These are phyloP conservation scores for Arthrobotrys musiformis DNA, from an alignment of 2,329 filamentous ascomycete genomes.

Conservation along the genomic window DNA sequence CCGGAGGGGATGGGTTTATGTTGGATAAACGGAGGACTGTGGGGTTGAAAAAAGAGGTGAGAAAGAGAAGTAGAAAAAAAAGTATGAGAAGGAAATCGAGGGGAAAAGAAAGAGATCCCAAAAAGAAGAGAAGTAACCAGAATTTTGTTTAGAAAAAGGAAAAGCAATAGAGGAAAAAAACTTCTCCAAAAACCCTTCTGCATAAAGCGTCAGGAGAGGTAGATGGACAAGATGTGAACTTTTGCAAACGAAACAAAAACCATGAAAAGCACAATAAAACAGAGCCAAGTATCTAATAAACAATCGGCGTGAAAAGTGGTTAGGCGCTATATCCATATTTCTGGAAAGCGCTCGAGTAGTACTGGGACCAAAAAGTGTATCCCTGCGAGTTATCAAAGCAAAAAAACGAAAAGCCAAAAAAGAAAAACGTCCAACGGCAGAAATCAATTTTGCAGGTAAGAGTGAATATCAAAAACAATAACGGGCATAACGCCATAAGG, in stretches of 20 bases:
- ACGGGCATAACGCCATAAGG: slow-evolving; percentile 52
- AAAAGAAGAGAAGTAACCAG: not conserved
- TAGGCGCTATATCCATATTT: slow-evolving; percentile 25
- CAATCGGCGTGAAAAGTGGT: slow-evolving; percentile 8
- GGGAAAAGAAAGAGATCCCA: not conserved
- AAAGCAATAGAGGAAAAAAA: slow-evolving; percentile 2
- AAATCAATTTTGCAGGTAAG: slow-evolving; percentile 29
- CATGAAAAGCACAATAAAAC: slow-evolving; percentile 5
- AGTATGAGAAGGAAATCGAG: not conserved
- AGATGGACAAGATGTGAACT: slow-evolving; percentile 28
- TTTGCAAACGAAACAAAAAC: slow-evolving; percentile 35
- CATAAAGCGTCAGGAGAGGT: slow-evolving; percentile 49
- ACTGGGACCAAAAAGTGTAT: slow-evolving; percentile 21
- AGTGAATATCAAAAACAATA: slow-evolving; percentile 18
- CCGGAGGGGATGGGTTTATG: slow-evolving; percentile 58
- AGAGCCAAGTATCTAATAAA: slow-evolving; percentile 42
- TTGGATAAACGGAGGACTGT: slow-evolving; percentile 32
- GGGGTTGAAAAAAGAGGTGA: not conserved
- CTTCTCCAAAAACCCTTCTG: slow-evolving; percentile 38
- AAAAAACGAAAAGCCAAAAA: not conserved
- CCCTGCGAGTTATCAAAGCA: not conserved
- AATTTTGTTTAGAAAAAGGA: not conserved
- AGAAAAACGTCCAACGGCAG: slow-evolving; percentile 8
- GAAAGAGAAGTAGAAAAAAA: not conserved
- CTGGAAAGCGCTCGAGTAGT: slow-evolving; percentile 21